Conservation (phyloP, 768 basidiomycete species). For the Xerocomus potaroensis region DNA sequence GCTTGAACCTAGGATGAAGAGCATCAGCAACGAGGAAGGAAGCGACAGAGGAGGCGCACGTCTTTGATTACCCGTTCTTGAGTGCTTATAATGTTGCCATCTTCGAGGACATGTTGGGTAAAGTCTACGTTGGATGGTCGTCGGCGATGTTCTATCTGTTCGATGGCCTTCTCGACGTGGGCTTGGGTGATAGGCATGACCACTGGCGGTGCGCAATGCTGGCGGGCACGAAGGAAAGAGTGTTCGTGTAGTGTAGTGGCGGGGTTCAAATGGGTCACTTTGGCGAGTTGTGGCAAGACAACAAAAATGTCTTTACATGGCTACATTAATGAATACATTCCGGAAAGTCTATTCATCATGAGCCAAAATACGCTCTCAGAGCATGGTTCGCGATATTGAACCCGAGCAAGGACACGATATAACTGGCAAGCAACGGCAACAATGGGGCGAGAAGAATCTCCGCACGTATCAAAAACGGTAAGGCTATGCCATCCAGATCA, state of each 20-base stretch:
- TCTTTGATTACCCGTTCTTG: constrained; percentile 97
- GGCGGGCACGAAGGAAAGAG: constrained; percentile 7
- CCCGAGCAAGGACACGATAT: constrained; percentile 81
- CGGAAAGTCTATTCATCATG: constrained; percentile 16
- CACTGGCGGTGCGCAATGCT: constrained; percentile 4
- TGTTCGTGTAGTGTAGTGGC: constrained; percentile 23
- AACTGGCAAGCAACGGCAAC: constrained; percentile 80
- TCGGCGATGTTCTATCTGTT: constrained; percentile 40
- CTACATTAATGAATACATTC: constrained; percentile 8
- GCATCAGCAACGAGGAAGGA: constrained; percentile 7
- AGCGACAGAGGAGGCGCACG: constrained; percentile 40
- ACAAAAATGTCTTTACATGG: constrained; percentile 5
- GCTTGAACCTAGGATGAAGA: constrained; percentile 77
- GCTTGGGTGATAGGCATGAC: constrained; percentile 35
- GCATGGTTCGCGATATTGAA: constrained; percentile 87
- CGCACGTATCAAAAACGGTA: constrained; percentile 91
- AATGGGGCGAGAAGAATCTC: constrained; percentile 90
- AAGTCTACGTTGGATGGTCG: constrained; percentile 72
- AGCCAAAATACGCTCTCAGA: constrained; percentile 76
- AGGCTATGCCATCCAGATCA: constrained; percentile 42
- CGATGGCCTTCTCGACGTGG: constrained; percentile 33
- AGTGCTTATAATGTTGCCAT: constrained; percentile 87
- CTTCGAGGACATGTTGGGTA: constrained; percentile 89
- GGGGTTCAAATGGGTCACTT: constrained; percentile 27
- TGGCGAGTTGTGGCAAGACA: constrained; percentile 6